A percentile compares a stretch with the other conserved stretches of the same genome.
These are phyloP conservation scores for Phytophthora pseudosyringae DNA, from an alignment of 352 stramenopile genomes.

Conservation along the genomic window DNA sequence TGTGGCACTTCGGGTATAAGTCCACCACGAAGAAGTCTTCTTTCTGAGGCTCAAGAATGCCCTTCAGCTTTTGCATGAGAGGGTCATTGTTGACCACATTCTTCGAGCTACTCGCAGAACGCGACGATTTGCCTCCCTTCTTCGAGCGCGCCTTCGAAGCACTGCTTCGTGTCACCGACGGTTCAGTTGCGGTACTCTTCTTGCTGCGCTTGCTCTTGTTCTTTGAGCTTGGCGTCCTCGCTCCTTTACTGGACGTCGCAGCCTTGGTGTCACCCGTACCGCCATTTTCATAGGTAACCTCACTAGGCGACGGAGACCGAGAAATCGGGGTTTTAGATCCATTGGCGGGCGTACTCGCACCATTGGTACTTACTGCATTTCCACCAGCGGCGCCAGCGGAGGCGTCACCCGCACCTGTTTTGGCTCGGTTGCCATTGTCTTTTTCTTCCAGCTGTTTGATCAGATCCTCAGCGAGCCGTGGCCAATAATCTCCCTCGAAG, in stretches of 20 bases:
- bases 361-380: constrained; percentile 4
- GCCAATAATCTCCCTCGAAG: constrained; percentile 99
- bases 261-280: constrained; percentile 15
- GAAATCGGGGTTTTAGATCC: constrained; percentile 50
- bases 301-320: constrained; percentile 59
- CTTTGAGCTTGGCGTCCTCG: constrained; percentile 44
- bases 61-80: constrained; percentile 98
- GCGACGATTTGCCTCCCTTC: constrained; percentile 52
- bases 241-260: constrained; percentile 30
- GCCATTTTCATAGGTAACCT: constrained; percentile 44
- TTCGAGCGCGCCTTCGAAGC: constrained; percentile 77
- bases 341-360: constrained; percentile 21
- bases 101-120: constrained; percentile 61
- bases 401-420: constrained; percentile 27
- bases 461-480: constrained; percentile 97
- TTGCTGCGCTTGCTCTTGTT: constrained; percentile 77
- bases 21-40: constrained; percentile 99
- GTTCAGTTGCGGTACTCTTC: constrained; percentile 54
- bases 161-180: constrained; percentile 64
- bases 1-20: constrained; percentile 92
- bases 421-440: constrained; percentile 46
- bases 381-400: neutral
- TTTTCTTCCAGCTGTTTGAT: constrained; percentile 98
- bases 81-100: constrained; percentile 90
- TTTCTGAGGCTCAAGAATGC: constrained; percentile 99